Evolutionary conservation across 2,329 filamentous ascomycete species (phyloP), one percentile per base, ranked within the genome.

Genomic region (Claviceps sorghi): DNA sequence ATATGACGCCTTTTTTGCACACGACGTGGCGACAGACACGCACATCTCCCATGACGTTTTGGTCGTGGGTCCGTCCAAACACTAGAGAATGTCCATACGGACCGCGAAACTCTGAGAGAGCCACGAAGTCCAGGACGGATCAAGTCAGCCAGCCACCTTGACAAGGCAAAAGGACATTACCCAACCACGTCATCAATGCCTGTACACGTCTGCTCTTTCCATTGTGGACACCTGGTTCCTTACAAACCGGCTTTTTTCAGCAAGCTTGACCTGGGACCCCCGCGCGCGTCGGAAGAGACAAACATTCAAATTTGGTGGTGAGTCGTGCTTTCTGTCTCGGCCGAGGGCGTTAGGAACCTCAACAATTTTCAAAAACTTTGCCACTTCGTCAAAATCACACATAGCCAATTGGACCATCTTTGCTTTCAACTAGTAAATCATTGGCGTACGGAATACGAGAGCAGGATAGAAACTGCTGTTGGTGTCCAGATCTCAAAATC

Each of bases 401-500:
- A 21, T 19, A 26, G 32, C 3, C 30, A 50, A 53, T 30, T 19
- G n/a, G 47, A 46, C 41, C 29, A 49, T 41, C 15, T 30, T 26
- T 54, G 29, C 38, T 46, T 52, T 52, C 11, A 48, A 52, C 49
- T 49, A 43, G 46, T 52, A 38, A 26, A 26, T 44, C 45, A 38
- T 44, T 49, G 49, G 22, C 26, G 45, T 45, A 48, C n/a, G 46
- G 44, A 51, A 41, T 41, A 26, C 30, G n/a, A 48, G 34, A 50
- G 47, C 38, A 48, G 40, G 44, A 55, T 53, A 52, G 41, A 51
- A 58, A 55, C 54, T 51, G 55, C 52, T 58, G 58, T 53, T 60
- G 53, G 58, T 49, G 57, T 55, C 53, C 53, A 59, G 59, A 64
- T 63, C 61, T 59, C 64, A 65, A 60, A 63, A 65, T 61, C 62